phyloP scores from a whole-genome alignment of 2,329 filamentous ascomycete genomes.

The Pyrenochaeta sp. region DNA sequence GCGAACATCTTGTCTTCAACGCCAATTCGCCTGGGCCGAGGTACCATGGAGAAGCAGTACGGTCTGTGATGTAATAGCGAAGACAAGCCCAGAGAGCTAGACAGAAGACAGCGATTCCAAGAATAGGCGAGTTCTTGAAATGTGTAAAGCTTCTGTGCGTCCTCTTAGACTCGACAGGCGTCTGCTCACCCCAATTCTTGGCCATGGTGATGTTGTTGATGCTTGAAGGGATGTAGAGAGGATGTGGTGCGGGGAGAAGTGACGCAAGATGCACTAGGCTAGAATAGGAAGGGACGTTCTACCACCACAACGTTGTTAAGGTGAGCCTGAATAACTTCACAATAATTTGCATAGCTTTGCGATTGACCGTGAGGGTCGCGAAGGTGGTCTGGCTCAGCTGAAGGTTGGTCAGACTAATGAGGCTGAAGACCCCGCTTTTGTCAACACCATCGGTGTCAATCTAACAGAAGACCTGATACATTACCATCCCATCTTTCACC shows the following conservation, averaged over 20 bases:
- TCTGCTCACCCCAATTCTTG: constrained; percentile 21
- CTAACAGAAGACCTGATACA: no score
- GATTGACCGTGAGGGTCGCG: background rate
- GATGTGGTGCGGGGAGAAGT: constrained; percentile 4
- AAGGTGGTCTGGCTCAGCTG: background rate
- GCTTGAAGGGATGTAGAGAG: constrained; percentile 4
- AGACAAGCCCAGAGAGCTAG: constrained; percentile 1
- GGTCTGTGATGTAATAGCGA: constrained; percentile 21
- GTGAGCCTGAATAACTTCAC: no score
- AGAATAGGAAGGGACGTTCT: background rate
- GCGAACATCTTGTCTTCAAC: constrained; percentile 32
- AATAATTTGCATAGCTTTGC: no score
- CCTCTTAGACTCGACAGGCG: constrained; percentile 2
- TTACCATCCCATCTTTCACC: no score
- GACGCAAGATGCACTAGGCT: constrained; percentile 2
- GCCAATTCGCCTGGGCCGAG: constrained; percentile 4
- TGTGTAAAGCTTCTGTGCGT: background rate
- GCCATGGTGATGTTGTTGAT: constrained; percentile 20
- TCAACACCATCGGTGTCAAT: no score
- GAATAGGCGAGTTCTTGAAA: background rate
- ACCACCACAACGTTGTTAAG: background rate
- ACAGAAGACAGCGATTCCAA: constrained; percentile 14
- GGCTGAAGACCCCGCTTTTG: no score
- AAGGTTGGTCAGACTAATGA: no score
- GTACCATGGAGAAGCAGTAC: constrained; percentile 17